A percentile compares a stretch with the other conserved stretches of the same genome.
These are phyloP conservation scores for Tulasnella sp. DNA, from an alignment of 768 basidiomycete species.

Conservation along the genomic window DNA sequence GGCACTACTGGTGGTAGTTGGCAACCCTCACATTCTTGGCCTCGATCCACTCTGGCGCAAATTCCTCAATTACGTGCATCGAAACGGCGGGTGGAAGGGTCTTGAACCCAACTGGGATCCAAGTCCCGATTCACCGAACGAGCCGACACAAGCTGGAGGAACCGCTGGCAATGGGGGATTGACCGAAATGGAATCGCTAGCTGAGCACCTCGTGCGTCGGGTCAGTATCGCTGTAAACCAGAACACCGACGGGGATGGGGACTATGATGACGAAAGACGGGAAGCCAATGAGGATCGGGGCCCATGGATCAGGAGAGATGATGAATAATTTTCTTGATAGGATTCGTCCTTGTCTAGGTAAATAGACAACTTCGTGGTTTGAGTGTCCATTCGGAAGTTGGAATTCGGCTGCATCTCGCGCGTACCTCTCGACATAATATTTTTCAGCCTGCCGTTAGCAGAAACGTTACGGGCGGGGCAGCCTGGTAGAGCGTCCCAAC, in stretches of 20 bases:
- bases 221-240: not conserved
- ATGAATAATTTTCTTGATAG: too few relatives aligned
- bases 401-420: too few relatives aligned
- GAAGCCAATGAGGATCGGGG: not conserved
- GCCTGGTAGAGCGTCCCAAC: too few relatives aligned
- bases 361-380: too few relatives aligned
- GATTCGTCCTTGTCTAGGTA: too few relatives aligned
- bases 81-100: not conserved
- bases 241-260: not conserved
- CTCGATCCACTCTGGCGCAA: constrained; percentile 19
- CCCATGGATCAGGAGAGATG: not conserved
- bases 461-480: too few relatives aligned
- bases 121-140: not conserved
- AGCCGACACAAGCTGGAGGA: not conserved
- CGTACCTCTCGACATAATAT: too few relatives aligned
- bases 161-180: not conserved
- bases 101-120: constrained; percentile 12
- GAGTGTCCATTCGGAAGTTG: too few relatives aligned
- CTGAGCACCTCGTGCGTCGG: not conserved
- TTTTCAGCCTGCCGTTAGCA: too few relatives aligned
- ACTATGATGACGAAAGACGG: not conserved
- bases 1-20: constrained; percentile 22
- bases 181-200: constrained; percentile 1
- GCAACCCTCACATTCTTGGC: constrained; percentile 11
- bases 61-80: constrained; percentile 2